These are phyloP conservation scores for Aspergillus niger DNA, from an alignment of 2,329 filamentous ascomycete species.

Conservation along the genomic window DNA sequence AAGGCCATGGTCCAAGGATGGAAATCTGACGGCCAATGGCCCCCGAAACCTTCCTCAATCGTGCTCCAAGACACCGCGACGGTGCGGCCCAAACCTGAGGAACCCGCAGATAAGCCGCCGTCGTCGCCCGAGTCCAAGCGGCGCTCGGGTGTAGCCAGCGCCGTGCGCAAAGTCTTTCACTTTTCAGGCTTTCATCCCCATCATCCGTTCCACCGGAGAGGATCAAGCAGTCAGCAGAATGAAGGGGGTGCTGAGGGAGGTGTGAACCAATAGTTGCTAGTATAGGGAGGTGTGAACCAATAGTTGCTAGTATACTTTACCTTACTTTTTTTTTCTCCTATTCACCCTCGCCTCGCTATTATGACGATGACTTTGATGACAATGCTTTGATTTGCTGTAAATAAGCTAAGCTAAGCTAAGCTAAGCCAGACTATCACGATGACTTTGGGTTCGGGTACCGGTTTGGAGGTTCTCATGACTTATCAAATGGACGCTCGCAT, in stretches of 20 bases:
- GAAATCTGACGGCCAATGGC: conserved; percentile 94
- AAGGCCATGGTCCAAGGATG: conserved; percentile 82
- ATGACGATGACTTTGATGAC: too few relatives aligned
- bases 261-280: background rate
- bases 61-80: conserved; percentile 33
- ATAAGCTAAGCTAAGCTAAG: too few relatives aligned
- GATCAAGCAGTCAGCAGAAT: conserved; percentile 29
- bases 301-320: too few relatives aligned
- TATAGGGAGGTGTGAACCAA: background rate
- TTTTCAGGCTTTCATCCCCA: conserved; percentile 34
- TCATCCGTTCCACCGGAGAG: conserved; percentile 43
- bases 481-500: too few relatives aligned
- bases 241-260: background rate
- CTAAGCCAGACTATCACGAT: too few relatives aligned
- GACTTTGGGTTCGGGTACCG: too few relatives aligned
- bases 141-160: conserved; percentile 40
- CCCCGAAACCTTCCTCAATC: conserved; percentile 58
- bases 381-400: too few relatives aligned
- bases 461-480: too few relatives aligned
- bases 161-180: conserved; percentile 45
- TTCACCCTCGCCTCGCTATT: background rate
- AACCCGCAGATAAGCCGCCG: conserved; percentile 13
- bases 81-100: conserved; percentile 14
- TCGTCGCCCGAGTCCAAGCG: conserved; percentile 28
- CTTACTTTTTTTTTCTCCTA: too few relatives aligned